These are phyloP conservation scores for Hericium alpestre DNA, from an alignment of 768 basidiomycete species.

Conservation along the genomic window DNA sequence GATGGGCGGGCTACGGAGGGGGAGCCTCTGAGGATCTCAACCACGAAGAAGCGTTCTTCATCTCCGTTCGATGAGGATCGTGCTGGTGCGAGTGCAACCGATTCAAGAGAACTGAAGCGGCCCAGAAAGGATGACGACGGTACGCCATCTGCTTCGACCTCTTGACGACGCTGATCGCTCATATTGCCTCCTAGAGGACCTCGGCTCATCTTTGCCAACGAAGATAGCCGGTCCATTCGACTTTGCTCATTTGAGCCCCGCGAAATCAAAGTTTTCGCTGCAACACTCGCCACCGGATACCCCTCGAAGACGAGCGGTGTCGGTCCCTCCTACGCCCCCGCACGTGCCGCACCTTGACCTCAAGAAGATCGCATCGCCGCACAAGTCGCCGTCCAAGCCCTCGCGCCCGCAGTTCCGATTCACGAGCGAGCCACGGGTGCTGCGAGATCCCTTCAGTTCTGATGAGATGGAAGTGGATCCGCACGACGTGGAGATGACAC, in stretches of 20 bases:
- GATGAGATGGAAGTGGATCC: neutral
- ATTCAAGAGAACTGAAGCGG: neutral
- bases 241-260: constrained; percentile 4
- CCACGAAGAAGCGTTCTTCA: neutral
- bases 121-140: neutral
- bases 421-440: constrained; percentile 9
- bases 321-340: constrained; percentile 7
- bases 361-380: constrained; percentile 4
- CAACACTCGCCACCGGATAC: neutral
- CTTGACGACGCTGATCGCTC: neutral
- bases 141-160: neutral
- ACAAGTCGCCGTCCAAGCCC: constrained; percentile 1
- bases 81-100: no score
- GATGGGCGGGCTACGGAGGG: neutral
- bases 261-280: neutral
- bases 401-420: constrained; percentile 10
- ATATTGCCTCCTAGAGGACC: neutral
- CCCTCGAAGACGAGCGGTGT: constrained; percentile 7
- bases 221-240: constrained; percentile 9
- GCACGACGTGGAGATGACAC: neutral
- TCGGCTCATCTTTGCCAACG: neutral
- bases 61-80: neutral
- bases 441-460: neutral
- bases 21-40: neutral
- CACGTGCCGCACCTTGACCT: constrained; percentile 4